A percentile compares a stretch with the other conserved stretches of the same genome.
phyloP scores from a whole-genome alignment of 164 flowering plant species.

The Annona cherimola region DNA sequence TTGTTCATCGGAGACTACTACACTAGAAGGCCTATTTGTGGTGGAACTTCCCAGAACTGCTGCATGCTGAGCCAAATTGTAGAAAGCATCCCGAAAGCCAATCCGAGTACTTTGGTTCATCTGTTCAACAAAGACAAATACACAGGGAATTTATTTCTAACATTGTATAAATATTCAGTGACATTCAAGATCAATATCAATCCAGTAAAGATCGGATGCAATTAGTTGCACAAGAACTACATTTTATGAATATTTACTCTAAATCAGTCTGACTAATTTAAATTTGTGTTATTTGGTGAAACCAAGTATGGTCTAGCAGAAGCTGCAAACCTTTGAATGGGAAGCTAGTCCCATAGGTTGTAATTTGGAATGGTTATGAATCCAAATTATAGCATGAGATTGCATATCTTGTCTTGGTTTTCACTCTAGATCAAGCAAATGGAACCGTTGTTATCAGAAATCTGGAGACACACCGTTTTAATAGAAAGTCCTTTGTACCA shows the following conservation, averaged over 20 bases:
- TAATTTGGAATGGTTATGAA: no score
- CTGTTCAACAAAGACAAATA: conserved; percentile 19
- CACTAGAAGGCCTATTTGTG: not conserved
- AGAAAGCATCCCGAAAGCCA: conserved; percentile 62
- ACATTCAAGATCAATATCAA: not conserved
- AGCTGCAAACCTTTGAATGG: no score
- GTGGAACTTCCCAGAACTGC: not conserved
- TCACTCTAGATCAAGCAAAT: no score
- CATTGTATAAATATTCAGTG: not conserved
- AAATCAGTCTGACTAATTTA: no score
- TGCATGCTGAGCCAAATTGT: conserved; percentile 38
- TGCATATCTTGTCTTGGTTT: no score
- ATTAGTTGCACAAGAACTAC: no score
- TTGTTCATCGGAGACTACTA: not conserved
- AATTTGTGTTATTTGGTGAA: no score
- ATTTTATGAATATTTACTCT: no score
- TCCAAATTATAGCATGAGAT: no score
- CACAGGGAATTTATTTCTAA: not conserved
- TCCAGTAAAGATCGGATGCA: not conserved
- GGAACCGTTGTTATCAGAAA: no score
- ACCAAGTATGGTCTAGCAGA: no score
- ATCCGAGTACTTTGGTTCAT: conserved; percentile 39
- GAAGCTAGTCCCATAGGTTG: no score
- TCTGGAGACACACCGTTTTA: not conserved
- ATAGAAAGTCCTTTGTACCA: not conserved